Evolutionary conservation across 345 rosid genomes (phyloP), one percentile per base, ranked within the genome.

Genomic region (Murraya paniculata): DNA sequence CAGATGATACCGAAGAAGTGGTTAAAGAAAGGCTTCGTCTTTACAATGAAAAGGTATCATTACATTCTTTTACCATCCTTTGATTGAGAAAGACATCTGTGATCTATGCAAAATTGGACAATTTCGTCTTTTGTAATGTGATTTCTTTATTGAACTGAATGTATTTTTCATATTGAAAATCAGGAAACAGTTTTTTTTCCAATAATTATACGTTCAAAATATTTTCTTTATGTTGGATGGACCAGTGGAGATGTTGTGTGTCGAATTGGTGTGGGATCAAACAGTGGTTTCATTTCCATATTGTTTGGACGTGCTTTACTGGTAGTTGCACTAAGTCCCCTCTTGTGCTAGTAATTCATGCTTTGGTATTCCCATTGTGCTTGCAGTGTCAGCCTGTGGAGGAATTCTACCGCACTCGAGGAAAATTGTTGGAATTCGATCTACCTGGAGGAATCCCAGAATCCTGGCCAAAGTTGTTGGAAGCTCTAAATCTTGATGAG

Each of bases 401-500:
- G 84, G 97, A 87, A 5, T 94, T 85, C 83, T 96, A 94, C 86
- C 90, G 89, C 22, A 85, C 55, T 71, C 86, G 77, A 71, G 97
- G 92, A 41, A 94, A 90, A 79, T 84, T 96, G 56, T 78, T 92
- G 88, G 98, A 92, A 85, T 96, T 96, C 59, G 86, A 89, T 61
- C 84, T 96, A 79, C 99, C 98, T 53, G 99, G 98, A 64, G 98
- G 98, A 77, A 93, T 95, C 80, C 97, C 92, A 0, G 97, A 92
- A 82, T 92, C 99, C 0, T 95, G 99, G 99, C 99, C 98, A 55
- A 95, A 90, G 92, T 84, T 95, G 82, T 89, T 93, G 78, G 90
- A 92, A 86, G 97, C 91, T 71, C 87, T 95, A 66, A 91, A 90
- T 86, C 93, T 93, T 65, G 97, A 92, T 39, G 96, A 92, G 27